Conservation (phyloP, 176 grass and related monocot species). For the Avena eriantha region DNA sequence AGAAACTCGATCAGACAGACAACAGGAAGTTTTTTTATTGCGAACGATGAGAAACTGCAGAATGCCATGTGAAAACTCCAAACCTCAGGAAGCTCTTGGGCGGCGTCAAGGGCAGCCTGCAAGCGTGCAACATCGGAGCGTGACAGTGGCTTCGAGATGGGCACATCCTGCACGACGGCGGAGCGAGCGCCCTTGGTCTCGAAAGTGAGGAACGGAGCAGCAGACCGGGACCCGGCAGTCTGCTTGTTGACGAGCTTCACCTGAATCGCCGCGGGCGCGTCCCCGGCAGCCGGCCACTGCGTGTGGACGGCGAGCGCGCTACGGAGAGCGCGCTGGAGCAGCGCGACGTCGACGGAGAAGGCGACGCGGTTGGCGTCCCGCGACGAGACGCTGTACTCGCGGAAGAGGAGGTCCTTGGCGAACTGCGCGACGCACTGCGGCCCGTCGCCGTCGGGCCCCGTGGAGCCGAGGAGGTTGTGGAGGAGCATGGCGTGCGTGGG, state of each 20-base stretch:
- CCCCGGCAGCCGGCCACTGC: slow-evolving; percentile 58
- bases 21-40: background rate
- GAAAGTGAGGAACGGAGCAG: slow-evolving; percentile 81
- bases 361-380: slow-evolving; percentile 72
- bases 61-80: slow-evolving; percentile 16
- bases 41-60: background rate
- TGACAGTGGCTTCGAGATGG: slow-evolving; percentile 89
- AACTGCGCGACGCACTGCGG: slow-evolving; percentile 91
- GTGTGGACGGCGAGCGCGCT: slow-evolving; percentile 86
- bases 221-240: slow-evolving; percentile 55
- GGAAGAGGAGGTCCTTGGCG: slow-evolving; percentile 86
- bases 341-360: slow-evolving; percentile 74
- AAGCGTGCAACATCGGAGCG: slow-evolving; percentile 68
- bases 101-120: slow-evolving; percentile 72
- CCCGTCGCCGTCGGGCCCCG: slow-evolving; percentile 65
- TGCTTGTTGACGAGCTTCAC: slow-evolving; percentile 95
- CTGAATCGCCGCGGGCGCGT: slow-evolving; percentile 70
- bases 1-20: background rate
- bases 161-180: slow-evolving; percentile 95
- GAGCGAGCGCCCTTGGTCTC: slow-evolving; percentile 88
- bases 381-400: slow-evolving; percentile 85
- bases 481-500: slow-evolving; percentile 88
- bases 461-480: slow-evolving; percentile 71
- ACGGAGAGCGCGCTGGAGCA: slow-evolving; percentile 86
- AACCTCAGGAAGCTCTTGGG: slow-evolving; percentile 90